Evolutionary conservation across 2,329 filamentous ascomycete species (phyloP), one percentile per base, ranked within the genome.

Genomic region (Coleophoma crateriformis): DNA sequence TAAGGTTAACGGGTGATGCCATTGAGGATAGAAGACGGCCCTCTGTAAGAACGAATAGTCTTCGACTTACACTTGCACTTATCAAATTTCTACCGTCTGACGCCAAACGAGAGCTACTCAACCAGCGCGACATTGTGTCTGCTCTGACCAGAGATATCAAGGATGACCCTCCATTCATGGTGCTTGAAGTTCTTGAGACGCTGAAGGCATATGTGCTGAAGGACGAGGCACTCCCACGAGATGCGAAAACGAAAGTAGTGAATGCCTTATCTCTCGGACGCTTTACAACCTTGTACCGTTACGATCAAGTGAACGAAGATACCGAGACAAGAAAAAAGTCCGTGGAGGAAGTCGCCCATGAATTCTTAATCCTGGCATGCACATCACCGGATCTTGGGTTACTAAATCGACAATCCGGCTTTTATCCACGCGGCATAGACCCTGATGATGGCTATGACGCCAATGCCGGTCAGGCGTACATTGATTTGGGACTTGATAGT

Each of bases 21-120:
- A 69, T 77, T 2, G 86, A 88, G 58, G 84, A 89, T 49, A 68
- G 72, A 6, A 78, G 81, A 53, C 86, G 83, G 59, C 87, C 90
- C 2, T 91, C 90, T 7, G 78, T 96, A 15, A 79, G 94, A 47
- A 89, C 88, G 2, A 90, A 91, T 62, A 87, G 91, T 8, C 77
- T 95, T 48, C 81, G 86, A 38, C 91, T 96, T 65, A 73, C 96
- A 33, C 70, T 96, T 52, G 82, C 85, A 20, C 84, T 89, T 54
- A 72, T 99, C 54, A 88, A 84, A 61, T 88, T 89, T 58, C 78
- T 96, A 50, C 83, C 88, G 54, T 74, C 84, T 5, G 82, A 87
- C 53, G 84, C 85, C 13, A 95, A 95, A 68, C 83, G 78, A 52
- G 91, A 96, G 60, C 78, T 99, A 5, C 71, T 99, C 34, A 85